A percentile compares a stretch with the other conserved stretches of the same genome.
phyloP scores from a whole-genome alignment of 2,329 filamentous ascomycete species.

The Sporothrix schenckii region DNA sequence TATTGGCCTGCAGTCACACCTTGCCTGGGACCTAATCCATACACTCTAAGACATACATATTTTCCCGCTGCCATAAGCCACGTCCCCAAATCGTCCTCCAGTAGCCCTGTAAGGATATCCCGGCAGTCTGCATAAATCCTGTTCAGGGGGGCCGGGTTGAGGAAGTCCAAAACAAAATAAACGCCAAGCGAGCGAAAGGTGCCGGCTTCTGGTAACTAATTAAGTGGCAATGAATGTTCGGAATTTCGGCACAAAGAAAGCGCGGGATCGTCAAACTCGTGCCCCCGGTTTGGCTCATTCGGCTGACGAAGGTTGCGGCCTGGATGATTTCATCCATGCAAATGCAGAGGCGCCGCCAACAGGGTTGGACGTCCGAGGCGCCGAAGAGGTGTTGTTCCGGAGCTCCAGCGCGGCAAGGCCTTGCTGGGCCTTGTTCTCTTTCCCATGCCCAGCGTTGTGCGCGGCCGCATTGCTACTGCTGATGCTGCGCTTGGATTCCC shows the following conservation, averaged over 20 bases:
- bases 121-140: neutral
- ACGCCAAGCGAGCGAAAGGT: neutral
- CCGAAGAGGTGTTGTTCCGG: conserved; percentile 45
- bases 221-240: neutral
- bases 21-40: neutral
- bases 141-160: neutral
- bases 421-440: conserved; percentile 44
- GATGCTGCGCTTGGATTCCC: conserved; percentile 57
- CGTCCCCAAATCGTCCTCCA: neutral
- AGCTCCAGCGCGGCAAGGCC: conserved; percentile 39
- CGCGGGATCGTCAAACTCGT: neutral
- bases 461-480: conserved; percentile 43
- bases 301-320: conserved; percentile 45
- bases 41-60: neutral
- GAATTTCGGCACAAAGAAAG: neutral
- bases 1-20: neutral
- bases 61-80: neutral
- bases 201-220: neutral
- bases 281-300: conserved; percentile 6
- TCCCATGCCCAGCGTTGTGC: conserved; percentile 42
- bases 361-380: conserved; percentile 70
- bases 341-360: conserved; percentile 92
- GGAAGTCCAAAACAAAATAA: neutral
- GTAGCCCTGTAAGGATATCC: neutral
- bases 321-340: conserved; percentile 76